Conservation (phyloP, 2,329 filamentous ascomycete genomes). For the Penicillium sp. region DNA sequence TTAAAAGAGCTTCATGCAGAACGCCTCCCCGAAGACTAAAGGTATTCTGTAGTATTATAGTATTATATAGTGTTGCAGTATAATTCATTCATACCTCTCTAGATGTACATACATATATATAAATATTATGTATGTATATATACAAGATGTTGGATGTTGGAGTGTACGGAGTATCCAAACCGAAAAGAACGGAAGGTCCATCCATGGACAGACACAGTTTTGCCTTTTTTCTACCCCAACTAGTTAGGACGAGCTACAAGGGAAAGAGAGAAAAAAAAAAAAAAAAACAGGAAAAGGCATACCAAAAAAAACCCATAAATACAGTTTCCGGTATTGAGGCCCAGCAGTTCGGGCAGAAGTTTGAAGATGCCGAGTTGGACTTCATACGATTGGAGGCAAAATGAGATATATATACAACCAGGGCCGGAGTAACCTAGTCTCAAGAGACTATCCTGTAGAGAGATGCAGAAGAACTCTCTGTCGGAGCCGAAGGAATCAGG, state of each 20-base stretch:
- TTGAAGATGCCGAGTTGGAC: not conserved
- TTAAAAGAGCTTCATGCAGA: slow-evolving; percentile 17
- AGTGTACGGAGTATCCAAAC: not conserved
- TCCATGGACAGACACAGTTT: not conserved
- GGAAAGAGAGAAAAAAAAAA: not conserved
- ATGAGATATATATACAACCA: not conserved
- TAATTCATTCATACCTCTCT: not conserved
- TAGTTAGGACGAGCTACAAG: not conserved
- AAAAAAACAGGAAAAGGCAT: not conserved
- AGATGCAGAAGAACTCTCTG: not conserved
- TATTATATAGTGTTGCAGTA: not conserved
- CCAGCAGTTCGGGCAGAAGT: slow-evolving; percentile 3
- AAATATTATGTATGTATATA: not conserved
- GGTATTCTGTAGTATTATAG: not conserved
- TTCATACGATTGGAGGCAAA: slow-evolving; percentile 1
- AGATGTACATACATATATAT: not conserved
- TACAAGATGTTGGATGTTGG: not conserved
- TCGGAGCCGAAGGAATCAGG: not conserved
- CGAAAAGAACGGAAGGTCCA: not conserved
- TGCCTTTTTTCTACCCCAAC: not conserved
- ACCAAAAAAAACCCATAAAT: not conserved
- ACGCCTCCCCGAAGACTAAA: slow-evolving; percentile 6
- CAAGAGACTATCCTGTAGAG: no score
- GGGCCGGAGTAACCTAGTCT: not conserved
- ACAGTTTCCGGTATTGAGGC: not conserved